These are phyloP conservation scores for Penicillium maclennaniae DNA, from an alignment of 495 filamentous ascomycete species.

Conservation along the genomic window DNA sequence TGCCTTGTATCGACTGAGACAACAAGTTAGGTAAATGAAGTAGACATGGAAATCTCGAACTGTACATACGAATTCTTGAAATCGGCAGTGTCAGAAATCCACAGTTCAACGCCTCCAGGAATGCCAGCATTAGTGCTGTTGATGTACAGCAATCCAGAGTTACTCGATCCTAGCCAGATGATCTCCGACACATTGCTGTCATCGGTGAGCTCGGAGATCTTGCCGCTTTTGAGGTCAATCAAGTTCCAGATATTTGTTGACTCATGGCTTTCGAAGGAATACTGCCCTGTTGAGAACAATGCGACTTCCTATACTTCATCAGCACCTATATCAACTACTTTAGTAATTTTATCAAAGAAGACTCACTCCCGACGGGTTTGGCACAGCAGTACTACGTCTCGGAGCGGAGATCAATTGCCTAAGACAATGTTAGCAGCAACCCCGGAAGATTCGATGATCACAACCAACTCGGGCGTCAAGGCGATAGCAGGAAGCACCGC, in stretches of 20 bases:
- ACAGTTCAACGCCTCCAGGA: constrained; percentile 41
- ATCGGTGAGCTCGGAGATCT: constrained; percentile 32
- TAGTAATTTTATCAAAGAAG: background rate
- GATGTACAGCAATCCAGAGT: constrained; percentile 45
- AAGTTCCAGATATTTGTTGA: constrained; percentile 32
- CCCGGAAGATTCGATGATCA: background rate
- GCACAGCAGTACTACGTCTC: constrained; percentile 31
- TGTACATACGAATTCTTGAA: constrained; percentile 24
- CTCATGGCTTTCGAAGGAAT: constrained; percentile 43
- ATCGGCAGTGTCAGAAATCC: constrained; percentile 30
- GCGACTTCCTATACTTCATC: constrained; percentile 21
- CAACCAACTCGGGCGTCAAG: constrained; percentile 15
- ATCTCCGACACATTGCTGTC: constrained; percentile 45
- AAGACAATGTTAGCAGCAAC: background rate
- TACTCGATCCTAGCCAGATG: constrained; percentile 38
- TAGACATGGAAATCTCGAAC: background rate
- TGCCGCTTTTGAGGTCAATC: constrained; percentile 38
- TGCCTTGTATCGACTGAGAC: constrained; percentile 45
- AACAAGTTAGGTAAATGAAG: background rate
- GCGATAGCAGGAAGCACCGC: constrained; percentile 11
- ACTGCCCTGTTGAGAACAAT: constrained; percentile 37
- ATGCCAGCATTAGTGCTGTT: constrained; percentile 42
- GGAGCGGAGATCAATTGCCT: constrained; percentile 36
- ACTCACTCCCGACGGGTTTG: constrained; percentile 38
- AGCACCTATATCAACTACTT: background rate